phyloP scores from a whole-genome alignment of 1,139 yeast genomes.

The Waltiozyma sp. region DNA sequence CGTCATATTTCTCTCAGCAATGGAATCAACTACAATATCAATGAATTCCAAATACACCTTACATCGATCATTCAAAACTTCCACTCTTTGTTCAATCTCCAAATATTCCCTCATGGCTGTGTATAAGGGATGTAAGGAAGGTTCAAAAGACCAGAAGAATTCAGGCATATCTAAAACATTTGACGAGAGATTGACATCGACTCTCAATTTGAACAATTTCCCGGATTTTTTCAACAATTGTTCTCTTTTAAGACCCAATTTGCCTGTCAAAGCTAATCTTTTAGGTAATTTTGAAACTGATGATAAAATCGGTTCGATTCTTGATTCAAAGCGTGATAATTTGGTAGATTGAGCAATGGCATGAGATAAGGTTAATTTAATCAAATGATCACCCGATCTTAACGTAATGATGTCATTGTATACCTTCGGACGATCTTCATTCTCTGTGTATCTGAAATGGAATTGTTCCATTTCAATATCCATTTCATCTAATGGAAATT shows the following conservation, averaged over 20 bases:
- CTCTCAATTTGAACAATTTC: slow-evolving; percentile 74
- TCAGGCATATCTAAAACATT: slow-evolving; percentile 92
- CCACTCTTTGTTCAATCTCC: slow-evolving; percentile 90
- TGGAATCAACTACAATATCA: slow-evolving; percentile 86
- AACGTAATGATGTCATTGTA: slow-evolving; percentile 91
- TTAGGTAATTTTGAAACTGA: slow-evolving; percentile 85
- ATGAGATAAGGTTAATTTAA: slow-evolving; percentile 86
- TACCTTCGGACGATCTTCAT: slow-evolving; percentile 69
- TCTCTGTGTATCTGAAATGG: slow-evolving; percentile 76
- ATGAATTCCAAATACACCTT: slow-evolving; percentile 88
- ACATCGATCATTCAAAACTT: slow-evolving; percentile 86
- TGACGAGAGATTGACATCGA: slow-evolving; percentile 85
- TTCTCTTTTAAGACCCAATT: slow-evolving; percentile 65
- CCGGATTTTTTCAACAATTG: slow-evolving; percentile 84
- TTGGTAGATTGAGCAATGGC: slow-evolving; percentile 96
- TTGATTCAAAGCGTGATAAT: slow-evolving; percentile 78
- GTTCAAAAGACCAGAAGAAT: slow-evolving; percentile 94
- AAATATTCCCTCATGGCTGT: slow-evolving; percentile 83
- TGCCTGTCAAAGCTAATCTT: slow-evolving; percentile 81
- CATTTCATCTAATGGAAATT: slow-evolving; percentile 74
- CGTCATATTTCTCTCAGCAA: slow-evolving; percentile 86
- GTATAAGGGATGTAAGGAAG: slow-evolving; percentile 86
- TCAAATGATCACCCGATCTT: slow-evolving; percentile 83
- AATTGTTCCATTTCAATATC: slow-evolving; percentile 94
- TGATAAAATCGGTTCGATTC: slow-evolving; percentile 76